These are phyloP conservation scores for Anethum foeniculum DNA, from an alignment of 140 eudicot species.

Conservation along the genomic window DNA sequence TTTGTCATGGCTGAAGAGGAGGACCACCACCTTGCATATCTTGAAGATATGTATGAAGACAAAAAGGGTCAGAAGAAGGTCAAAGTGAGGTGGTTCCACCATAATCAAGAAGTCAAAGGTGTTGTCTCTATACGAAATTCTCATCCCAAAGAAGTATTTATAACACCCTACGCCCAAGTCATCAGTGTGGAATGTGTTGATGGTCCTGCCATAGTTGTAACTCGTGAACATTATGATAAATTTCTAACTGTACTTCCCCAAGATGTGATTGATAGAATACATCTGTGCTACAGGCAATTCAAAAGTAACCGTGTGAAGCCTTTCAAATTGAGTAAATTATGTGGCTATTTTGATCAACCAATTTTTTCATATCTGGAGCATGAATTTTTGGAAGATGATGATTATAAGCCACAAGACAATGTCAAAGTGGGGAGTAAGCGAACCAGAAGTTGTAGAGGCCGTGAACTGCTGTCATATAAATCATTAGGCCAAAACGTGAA, in stretches of 20 bases:
- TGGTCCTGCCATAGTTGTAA: conserved; percentile 82
- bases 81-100: conserved; percentile 98
- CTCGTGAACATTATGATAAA: conserved; percentile 82
- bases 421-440: conserved; percentile 60
- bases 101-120: conserved; percentile 71
- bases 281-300: conserved; percentile 76
- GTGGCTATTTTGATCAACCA: conserved; percentile 81
- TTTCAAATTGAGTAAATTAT: conserved; percentile 65
- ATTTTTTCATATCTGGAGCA: conserved; percentile 64
- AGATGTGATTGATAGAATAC: conserved; percentile 53
- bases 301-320: conserved; percentile 71
- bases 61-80: conserved; percentile 85
- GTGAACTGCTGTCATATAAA: conserved; percentile 23
- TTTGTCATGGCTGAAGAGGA: conserved; percentile 96
- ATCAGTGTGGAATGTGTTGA: conserved; percentile 96
- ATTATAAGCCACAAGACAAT: conserved; percentile 35
- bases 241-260: conserved; percentile 50
- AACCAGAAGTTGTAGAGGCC: conserved; percentile 51
- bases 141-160: conserved; percentile 88
- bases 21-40: conserved; percentile 71
- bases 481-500: conserved; percentile 33
- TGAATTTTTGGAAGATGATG: conserved; percentile 45
- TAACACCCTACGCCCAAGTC: conserved; percentile 86
- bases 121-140: conserved; percentile 56
- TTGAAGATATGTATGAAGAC: conserved; percentile 98